A percentile compares a stretch with the other conserved stretches of the same genome.
phyloP scores from a whole-genome alignment of 2,329 filamentous ascomycete species.

The Pochonia chlamydosporia region DNA sequence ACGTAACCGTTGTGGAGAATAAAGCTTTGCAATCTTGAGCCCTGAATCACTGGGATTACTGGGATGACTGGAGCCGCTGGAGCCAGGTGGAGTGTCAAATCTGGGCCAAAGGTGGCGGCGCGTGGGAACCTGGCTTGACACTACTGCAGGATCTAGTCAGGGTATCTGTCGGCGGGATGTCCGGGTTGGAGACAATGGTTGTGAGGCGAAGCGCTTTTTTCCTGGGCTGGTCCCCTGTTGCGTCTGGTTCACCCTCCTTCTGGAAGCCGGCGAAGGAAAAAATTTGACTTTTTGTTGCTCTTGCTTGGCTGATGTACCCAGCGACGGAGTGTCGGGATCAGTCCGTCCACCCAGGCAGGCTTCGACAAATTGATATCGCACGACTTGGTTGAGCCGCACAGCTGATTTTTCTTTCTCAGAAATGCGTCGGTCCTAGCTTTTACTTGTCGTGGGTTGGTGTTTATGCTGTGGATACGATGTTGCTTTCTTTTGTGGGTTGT shows the following conservation, averaged over 20 bases:
- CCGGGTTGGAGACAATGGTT: background rate
- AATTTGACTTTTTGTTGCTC: background rate
- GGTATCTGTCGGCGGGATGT: background rate
- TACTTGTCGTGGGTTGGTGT: background rate
- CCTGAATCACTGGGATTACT: background rate
- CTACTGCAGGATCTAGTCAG: background rate
- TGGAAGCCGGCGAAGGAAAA: background rate
- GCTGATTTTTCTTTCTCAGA: background rate
- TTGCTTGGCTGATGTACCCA: background rate
- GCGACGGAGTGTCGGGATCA: background rate
- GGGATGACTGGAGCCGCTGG: background rate
- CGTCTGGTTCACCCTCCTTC: background rate
- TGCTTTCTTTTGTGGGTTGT: too few species aligned
- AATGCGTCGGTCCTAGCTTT: background rate
- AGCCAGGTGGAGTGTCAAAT: slow-evolving; percentile 5
- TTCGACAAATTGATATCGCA: background rate
- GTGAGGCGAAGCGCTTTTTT: background rate
- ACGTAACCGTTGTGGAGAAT: background rate
- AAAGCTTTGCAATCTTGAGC: background rate
- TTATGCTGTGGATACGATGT: background rate
- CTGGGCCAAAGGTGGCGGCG: slow-evolving; percentile 5
- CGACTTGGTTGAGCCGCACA: background rate
- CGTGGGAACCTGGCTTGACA: background rate
- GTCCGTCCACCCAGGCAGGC: background rate
- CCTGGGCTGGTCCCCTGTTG: too few species aligned